Percentiles rank a stretch among this genome's conserved stretches.
Conservation (phyloP, 208 protist genomes). For the Perkinsela sp. region DNA sequence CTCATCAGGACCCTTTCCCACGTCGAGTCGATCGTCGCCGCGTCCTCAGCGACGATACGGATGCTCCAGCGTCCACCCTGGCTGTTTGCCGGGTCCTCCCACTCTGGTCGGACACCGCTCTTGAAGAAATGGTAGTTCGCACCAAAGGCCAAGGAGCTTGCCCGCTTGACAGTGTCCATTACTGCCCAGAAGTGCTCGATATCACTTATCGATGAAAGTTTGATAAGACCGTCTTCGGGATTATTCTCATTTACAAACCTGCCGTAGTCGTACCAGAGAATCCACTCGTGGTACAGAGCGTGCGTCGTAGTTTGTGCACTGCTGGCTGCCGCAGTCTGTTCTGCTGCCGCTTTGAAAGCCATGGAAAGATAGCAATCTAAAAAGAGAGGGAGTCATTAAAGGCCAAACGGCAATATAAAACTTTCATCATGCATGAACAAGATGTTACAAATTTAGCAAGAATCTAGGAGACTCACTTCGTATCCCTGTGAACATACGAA, state of each 20-base stretch:
- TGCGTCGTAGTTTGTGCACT: too few relatives aligned
- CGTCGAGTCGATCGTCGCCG: constrained; percentile 20
- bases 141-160: constrained; percentile 30
- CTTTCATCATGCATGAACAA: too few relatives aligned
- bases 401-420: too few relatives aligned
- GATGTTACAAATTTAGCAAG: too few relatives aligned
- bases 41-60: constrained; percentile 16
- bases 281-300: neutral
- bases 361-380: too few relatives aligned
- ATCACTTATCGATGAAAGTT: constrained; percentile 3
- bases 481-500: too few relatives aligned
- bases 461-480: too few relatives aligned
- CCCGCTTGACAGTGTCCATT: constrained; percentile 42
- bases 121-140: constrained; percentile 68
- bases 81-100: constrained; percentile 57
- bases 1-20: constrained; percentile 48
- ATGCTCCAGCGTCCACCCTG: constrained; percentile 37
- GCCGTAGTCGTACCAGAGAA: neutral
- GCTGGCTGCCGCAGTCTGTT: too few relatives aligned
- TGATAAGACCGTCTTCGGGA: constrained; percentile 1
- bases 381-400: too few relatives aligned
- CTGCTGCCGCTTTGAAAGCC: too few relatives aligned
- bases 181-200: constrained; percentile 62
- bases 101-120: constrained; percentile 58
- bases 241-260: neutral